These are phyloP conservation scores for Pisolithus sp. DNA, from an alignment of 768 basidiomycete species.

Conservation along the genomic window DNA sequence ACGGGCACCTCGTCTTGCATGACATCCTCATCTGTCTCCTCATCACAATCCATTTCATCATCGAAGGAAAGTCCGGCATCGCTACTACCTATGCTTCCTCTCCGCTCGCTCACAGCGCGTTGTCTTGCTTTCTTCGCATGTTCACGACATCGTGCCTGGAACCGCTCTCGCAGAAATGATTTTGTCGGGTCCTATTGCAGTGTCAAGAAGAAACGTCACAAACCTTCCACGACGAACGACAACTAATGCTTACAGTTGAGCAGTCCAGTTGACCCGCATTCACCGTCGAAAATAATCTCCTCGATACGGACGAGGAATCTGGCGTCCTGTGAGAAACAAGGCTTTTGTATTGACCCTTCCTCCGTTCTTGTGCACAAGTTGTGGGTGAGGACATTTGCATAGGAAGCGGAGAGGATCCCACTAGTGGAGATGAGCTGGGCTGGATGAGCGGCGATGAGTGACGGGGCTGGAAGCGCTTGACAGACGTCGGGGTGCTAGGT, in stretches of 20 bases:
- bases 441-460: background rate
- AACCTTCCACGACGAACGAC: background rate
- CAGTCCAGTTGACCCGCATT: background rate
- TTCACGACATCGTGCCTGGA: constrained; percentile 57
- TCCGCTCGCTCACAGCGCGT: constrained; percentile 39
- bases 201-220: background rate
- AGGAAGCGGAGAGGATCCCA: background rate
- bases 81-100: constrained; percentile 30
- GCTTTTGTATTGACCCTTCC: background rate
- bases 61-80: constrained; percentile 29
- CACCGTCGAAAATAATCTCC: background rate
- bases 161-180: constrained; percentile 50
- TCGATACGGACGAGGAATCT: background rate
- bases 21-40: constrained; percentile 51
- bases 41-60: constrained; percentile 41
- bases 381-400: background rate
- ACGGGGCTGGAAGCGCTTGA: background rate
- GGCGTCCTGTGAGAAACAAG: background rate
- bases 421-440: background rate
- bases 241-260: background rate
- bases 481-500: background rate
- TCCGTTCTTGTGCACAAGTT: background rate
- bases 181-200: constrained; percentile 41
- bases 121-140: constrained; percentile 42
- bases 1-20: constrained; percentile 57